Base-by-base conservation (phyloP, 495 filamentous ascomycete genomes). In the Aspergillus saccharolyticus region DNA sequence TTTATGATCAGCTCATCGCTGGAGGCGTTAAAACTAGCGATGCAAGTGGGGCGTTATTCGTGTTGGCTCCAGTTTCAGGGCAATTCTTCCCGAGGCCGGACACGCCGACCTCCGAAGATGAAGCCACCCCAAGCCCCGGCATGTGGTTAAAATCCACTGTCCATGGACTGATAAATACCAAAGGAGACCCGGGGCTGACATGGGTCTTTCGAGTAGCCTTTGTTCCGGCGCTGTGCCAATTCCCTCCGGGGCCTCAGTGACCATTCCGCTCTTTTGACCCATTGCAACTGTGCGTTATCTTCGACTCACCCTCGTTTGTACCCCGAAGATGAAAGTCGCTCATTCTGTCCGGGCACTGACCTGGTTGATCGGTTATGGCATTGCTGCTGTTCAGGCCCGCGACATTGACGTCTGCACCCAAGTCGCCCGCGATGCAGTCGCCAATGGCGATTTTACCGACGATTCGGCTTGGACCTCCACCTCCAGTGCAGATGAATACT, bases 31-130 rank as follows among this genome's bases (percentile, higher is more conserved):
- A 28, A 28, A 28, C 25, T 28, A 28, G 25, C 25, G 25, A 28
- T 28, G 25, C 3, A 28, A 28, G 25, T 28, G 25, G 25, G 25
- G 25, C 25, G 25, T 28, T 4, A 5, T 45, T 45, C 43, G 43
- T 45, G 43, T 45, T 45, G 43, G 43, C n/a, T 6, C 8, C 1
- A n/a, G 5, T n/a, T 7, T 45, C 10, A n/a, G 43, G 43, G 16
- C 43, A 45, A 45, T 45, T 45, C 43, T 45, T 45, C 43, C 43
- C 43, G 43, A 45, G n/a, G 9, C n/a, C 25, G 25, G 43, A 45
- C 8, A n/a, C n/a, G n/a, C 16, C 43, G 5, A 9, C 43, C n/a
- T n/a, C 43, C 43, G n/a, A 45, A n/a, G n/a, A 45, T 45, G 43
- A n/a, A n/a, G 43, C 43, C n/a, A 45, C 1, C 43, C 25, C n/a